Base-by-base conservation (phyloP, 2,329 filamentous ascomycete species). In the Paecilomyces variotii region DNA sequence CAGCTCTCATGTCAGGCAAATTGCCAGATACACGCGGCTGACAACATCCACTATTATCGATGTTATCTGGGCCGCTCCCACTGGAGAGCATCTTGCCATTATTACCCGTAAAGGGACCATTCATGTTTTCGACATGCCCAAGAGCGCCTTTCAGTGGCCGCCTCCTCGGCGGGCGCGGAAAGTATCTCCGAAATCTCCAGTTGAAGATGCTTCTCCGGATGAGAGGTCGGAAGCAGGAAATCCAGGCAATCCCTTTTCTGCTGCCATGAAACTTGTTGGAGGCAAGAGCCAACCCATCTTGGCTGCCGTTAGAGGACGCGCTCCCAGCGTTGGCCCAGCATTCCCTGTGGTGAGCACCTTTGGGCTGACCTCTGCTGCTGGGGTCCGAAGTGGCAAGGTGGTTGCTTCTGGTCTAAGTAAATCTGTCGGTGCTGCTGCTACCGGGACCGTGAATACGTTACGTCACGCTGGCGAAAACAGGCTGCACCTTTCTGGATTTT, bases 31-130 rank as follows among this genome's bases (percentile, higher is more conserved):
- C 69, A 90, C 90, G 24, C 87, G 94, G 49, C 88, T 97, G 84
- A 97, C 93, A 1, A 88, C 93, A 54, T 91, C 94, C 2, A 89
- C 90, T 57, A 90, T 97, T 57, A 84, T 97, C 25, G 93, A 97
- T 68, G 89, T 96, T 50, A 85, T 87, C 2, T 99, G 94, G 94
- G 88, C 88, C 1, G 83, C 84, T 57, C 90, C 90, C 2, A 87
- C 87, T 58, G 90, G 90, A 25, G 90, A 96, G 69, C 87, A 89
- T 59, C 78, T 95, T 45, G 93, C 92, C 1, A 87, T 99, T 76
- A 86, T 97, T 27, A 97, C 94, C 0, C 91, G 96, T 68, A 89
- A 92, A 65, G 91, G 93, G n/a, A 99, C 94, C 7, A 87, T 97
- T 10, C 94, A 99, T 74, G 84, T 97, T 51, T 87, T 96, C 63